Evolutionary conservation across 2,329 filamentous ascomycete species (phyloP).

Genomic region (Coniochaeta ligniaria): DNA sequence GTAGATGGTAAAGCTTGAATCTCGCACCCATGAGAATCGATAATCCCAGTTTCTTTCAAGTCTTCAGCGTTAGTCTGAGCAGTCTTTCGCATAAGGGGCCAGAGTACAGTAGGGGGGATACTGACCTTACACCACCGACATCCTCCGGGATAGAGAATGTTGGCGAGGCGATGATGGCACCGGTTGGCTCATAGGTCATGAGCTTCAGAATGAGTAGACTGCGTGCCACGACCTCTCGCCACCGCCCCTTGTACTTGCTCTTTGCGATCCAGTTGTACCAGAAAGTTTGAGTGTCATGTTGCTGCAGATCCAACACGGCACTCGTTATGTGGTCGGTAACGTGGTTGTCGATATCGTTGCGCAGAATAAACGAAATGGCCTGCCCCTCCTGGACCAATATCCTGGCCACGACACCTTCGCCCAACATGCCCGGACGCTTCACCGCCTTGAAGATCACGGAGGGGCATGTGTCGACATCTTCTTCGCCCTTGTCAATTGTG

Average conservation of each 20-base stretch:
- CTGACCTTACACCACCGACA: constrained; percentile 52
- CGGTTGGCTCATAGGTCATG: constrained; percentile 71
- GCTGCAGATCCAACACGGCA: constrained; percentile 50
- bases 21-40: constrained; percentile 71
- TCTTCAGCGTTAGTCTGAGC: background rate
- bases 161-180: constrained; percentile 68
- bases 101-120: background rate
- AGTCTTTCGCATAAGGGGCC: background rate
- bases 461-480: constrained; percentile 38
- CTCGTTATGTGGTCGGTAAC: constrained; percentile 52
- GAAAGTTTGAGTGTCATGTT: constrained; percentile 62
- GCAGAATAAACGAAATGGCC: constrained; percentile 60
- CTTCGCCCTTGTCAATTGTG: constrained; percentile 53
- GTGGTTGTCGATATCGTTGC: constrained; percentile 53
- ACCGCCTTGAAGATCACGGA: constrained; percentile 48
- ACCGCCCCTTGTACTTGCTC: constrained; percentile 64
- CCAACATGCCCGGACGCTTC: constrained; percentile 41
- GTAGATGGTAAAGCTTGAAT: constrained; percentile 72
- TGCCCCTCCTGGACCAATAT: constrained; percentile 59
- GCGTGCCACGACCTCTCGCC: constrained; percentile 63
- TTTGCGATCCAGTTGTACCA: constrained; percentile 70
- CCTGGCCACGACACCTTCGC: constrained; percentile 55
- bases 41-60: constrained; percentile 56
- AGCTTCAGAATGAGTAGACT: constrained; percentile 71
- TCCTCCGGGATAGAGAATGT: constrained; percentile 74